Evolutionary conservation across 1,284 basidiomycete genomes (phyloP).

Genomic region (Moesziomyces globuligerus): DNA sequence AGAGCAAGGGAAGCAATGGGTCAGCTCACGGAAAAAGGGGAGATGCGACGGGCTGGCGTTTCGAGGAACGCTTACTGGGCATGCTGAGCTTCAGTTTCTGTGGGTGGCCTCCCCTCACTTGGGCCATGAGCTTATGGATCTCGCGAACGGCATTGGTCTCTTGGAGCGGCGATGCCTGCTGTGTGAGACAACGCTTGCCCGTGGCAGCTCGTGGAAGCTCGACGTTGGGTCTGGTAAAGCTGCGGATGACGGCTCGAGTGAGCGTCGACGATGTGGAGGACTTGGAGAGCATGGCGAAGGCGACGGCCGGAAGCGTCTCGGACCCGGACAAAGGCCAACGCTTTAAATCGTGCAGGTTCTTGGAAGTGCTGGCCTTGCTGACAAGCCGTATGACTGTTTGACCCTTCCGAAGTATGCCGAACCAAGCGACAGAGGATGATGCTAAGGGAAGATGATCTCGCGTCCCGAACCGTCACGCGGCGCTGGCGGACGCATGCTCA

Average conservation of each 20-base stretch:
- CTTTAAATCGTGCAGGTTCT: neutral
- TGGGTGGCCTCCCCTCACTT: slow-evolving; percentile 36
- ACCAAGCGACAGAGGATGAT: slow-evolving; percentile 14
- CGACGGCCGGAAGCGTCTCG: neutral
- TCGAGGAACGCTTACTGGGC: slow-evolving; percentile 28
- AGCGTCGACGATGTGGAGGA: neutral
- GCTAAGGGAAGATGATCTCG: slow-evolving; percentile 3
- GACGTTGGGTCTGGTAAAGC: neutral
- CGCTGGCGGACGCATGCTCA: too few species aligned
- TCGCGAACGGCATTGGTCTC: slow-evolving; percentile 49
- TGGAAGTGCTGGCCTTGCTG: too few species aligned
- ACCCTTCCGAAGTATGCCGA: slow-evolving; percentile 1
- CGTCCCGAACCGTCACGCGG: too few species aligned
- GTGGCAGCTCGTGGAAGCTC: neutral
- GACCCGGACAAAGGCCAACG: too few species aligned
- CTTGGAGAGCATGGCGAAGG: neutral
- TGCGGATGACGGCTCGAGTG: neutral
- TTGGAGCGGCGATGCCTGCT: slow-evolving; percentile 45
- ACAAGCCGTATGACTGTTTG: neutral
- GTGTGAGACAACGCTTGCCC: slow-evolving; percentile 12
- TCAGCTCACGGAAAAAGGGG: too few species aligned
- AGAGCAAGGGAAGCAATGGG: neutral
- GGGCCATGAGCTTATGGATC: slow-evolving; percentile 48
- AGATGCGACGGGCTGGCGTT: neutral
- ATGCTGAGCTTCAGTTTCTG: slow-evolving; percentile 48